Evolutionary conservation across 805 yeast species (phyloP).

Genomic region (Pichia paraexigua): DNA sequence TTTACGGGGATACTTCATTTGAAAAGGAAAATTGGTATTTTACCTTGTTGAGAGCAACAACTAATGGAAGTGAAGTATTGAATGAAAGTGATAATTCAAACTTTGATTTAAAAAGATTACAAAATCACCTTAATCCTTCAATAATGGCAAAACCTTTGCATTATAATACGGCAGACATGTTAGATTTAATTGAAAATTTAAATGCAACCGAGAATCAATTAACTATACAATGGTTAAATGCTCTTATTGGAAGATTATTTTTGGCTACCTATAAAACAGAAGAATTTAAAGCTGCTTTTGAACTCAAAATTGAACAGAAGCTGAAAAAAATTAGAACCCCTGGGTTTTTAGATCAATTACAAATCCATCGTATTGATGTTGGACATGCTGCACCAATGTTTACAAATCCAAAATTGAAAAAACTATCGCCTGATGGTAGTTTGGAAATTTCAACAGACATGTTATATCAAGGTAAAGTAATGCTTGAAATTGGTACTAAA

Average conservation of each 20-base stretch:
- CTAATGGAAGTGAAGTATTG: not conserved
- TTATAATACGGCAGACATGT: conserved; percentile 61
- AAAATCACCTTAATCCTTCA: conserved; percentile 41
- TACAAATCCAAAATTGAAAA: conserved; percentile 61
- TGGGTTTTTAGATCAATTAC: conserved; percentile 78
- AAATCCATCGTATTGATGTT: conserved; percentile 59
- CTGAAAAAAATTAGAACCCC: conserved; percentile 76
- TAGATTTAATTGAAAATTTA: conserved; percentile 64
- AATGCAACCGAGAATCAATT: conserved; percentile 79
- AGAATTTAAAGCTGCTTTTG: conserved; percentile 48
- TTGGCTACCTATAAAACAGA: conserved; percentile 69
- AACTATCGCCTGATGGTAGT: conserved; percentile 74
- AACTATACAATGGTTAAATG: conserved; percentile 87
- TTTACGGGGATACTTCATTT: conserved; percentile 69
- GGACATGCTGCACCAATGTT: conserved; percentile 79
- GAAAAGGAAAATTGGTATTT: conserved; percentile 95
- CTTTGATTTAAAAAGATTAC: not conserved
- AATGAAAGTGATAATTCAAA: conserved; percentile 15
- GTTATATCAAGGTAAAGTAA: conserved; percentile 66
- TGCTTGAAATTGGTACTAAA: conserved; percentile 73
- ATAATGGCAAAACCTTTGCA: conserved; percentile 66
- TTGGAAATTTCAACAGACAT: conserved; percentile 53
- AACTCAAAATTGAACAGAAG: conserved; percentile 57
- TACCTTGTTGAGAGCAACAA: conserved; percentile 66
- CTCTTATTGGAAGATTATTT: conserved; percentile 75